phyloP scores from a whole-genome alignment of 306 rosid genomes.

The Glycine tomentella region DNA sequence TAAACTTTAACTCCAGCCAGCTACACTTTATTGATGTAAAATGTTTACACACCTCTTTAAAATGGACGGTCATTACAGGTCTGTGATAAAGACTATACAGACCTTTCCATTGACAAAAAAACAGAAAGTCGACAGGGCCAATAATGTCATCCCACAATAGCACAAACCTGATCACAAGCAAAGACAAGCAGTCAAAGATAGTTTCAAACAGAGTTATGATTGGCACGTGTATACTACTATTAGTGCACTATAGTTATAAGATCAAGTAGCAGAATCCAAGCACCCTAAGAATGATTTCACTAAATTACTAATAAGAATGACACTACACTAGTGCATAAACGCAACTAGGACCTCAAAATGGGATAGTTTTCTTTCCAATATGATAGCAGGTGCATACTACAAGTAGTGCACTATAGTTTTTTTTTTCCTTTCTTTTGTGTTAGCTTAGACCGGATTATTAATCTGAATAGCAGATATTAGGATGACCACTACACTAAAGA shows the following conservation, averaged over 20 bases:
- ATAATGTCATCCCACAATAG: conserved; percentile 39
- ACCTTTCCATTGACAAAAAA: conserved; percentile 36
- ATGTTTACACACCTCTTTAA: conserved; percentile 46
- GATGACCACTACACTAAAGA: not conserved
- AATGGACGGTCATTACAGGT: conserved; percentile 41
- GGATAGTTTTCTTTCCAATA: not conserved
- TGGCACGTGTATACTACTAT: not conserved
- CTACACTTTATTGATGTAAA: conserved; percentile 56
- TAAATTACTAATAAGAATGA: not conserved
- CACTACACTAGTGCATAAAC: not conserved
- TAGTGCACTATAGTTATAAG: not conserved
- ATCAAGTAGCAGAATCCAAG: not conserved
- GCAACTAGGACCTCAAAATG: not conserved
- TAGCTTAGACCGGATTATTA: not conserved
- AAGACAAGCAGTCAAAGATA: conserved; percentile 42
- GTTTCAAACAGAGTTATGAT: conserved; percentile 13
- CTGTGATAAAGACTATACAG: conserved; percentile 39
- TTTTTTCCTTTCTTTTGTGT: not conserved
- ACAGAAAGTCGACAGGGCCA: conserved; percentile 34
- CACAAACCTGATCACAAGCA: conserved; percentile 56
- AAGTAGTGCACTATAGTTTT: not conserved
- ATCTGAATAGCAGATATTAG: not conserved
- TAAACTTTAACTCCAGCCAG: conserved; percentile 45
- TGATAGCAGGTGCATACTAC: not conserved
- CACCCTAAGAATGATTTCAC: conserved; percentile 2